A percentile compares a stretch with the other conserved stretches of the same genome.
phyloP scores from a whole-genome alignment of 148 eudicot genomes.

The Diospyros kaki region DNA sequence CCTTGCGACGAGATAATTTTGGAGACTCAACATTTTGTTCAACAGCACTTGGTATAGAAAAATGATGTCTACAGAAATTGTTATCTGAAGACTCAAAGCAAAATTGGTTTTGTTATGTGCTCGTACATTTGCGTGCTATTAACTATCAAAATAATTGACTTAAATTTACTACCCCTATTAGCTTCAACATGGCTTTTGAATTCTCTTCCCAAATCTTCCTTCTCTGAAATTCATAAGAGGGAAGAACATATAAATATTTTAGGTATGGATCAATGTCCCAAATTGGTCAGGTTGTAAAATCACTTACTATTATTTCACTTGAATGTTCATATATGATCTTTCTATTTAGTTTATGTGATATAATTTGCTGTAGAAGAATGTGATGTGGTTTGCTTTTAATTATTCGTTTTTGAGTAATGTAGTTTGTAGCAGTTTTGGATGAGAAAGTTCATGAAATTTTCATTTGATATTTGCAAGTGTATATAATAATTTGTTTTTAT shows the following conservation, averaged over 20 bases:
- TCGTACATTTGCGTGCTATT: background rate
- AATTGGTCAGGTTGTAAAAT: background rate
- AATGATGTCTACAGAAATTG: background rate
- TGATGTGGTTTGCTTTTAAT: too few relatives aligned
- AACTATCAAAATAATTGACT: too few relatives aligned
- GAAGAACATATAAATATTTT: background rate
- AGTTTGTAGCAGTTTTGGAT: too few relatives aligned
- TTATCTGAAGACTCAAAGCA: background rate
- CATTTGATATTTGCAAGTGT: too few relatives aligned
- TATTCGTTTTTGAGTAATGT: too few relatives aligned
- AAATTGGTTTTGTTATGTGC: background rate
- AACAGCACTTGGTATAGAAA: conserved; percentile 6
- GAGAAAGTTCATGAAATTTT: too few relatives aligned
- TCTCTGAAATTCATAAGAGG: background rate
- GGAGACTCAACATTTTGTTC: conserved; percentile 29
- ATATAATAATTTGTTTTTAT: too few relatives aligned
- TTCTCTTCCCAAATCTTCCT: background rate
- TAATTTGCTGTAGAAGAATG: too few relatives aligned
- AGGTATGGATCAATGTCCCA: background rate
- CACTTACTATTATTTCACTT: background rate
- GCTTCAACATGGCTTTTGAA: background rate
- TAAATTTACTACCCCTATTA: too few relatives aligned
- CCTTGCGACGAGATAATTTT: conserved; percentile 17
- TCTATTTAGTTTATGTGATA: too few relatives aligned
- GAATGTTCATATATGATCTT: background rate